Evolutionary conservation across 2,329 filamentous ascomycete genomes (phyloP), one percentile per base, ranked within the genome.

Genomic region (Dothiorella sarmentorum): DNA sequence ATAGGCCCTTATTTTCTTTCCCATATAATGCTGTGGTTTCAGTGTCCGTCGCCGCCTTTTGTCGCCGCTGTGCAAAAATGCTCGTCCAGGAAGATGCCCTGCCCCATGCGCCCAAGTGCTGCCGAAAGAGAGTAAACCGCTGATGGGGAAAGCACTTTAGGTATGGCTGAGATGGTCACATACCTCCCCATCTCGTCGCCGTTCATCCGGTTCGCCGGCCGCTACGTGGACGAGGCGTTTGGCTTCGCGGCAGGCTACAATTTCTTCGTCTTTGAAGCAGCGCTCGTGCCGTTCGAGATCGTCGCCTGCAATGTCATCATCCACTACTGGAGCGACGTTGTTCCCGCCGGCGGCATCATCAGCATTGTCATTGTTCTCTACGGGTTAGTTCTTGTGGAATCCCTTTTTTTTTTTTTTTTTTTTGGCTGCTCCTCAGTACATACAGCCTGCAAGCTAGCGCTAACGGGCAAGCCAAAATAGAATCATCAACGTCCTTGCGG

Each of bases 181-280:
- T 90, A 88, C 63, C 76, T 90, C 2, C 88, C 89, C 7, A 88
- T 91, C 56, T 89, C 87, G 0, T 90, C 87, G 38, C 87, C 88
- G 0, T 91, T 92, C 70, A 88, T 91, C 67, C 85, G 86, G 24
- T 90, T 91, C 66, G 88, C 88, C 3, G 87, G 87, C 13, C 82
- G 86, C 45, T 91, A 85, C 63, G 87, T 91, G 27, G 88, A 91
- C 64, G 86, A 90, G 63, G 86, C 87, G 2, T 88, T 91, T 60
- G 87, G 87, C 0, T 86, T 89, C 59, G 86, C 86, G 6, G 82
- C 85, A 1, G 87, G 87, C 4, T 90, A 86, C 82, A 89, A 90
- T 69, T 89, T 88, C 65, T 89, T 89, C 75, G 70, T 88, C 42
- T 88, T 88, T 62, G 84, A 89, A 68, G 86, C 86, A 1, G 80